phyloP scores from a whole-genome alignment of 768 basidiomycete species.

The Tulasnella sp. region DNA sequence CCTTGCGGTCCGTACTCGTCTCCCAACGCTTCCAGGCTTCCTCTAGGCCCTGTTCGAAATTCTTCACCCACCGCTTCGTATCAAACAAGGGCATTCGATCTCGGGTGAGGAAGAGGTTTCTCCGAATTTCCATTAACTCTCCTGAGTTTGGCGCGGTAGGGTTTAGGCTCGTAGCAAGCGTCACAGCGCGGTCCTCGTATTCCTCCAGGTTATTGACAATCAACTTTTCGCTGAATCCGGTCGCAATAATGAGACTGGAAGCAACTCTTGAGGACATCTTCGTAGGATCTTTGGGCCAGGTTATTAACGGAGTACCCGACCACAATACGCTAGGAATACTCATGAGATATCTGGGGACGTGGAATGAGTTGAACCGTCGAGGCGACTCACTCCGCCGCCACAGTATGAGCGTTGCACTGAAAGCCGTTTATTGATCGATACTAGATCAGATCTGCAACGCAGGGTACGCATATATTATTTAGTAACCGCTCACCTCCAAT shows the following conservation, averaged over 20 bases:
- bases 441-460: no score
- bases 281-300: slow-evolving; percentile 35
- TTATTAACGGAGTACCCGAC: slow-evolving; percentile 41
- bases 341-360: background rate
- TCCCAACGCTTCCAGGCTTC: slow-evolving; percentile 41
- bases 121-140: slow-evolving; percentile 33
- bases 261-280: slow-evolving; percentile 44
- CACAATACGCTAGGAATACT: slow-evolving; percentile 34
- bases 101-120: slow-evolving; percentile 33
- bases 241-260: slow-evolving; percentile 38
- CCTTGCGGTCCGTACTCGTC: slow-evolving; percentile 17
- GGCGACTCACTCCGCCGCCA: slow-evolving; percentile 36
- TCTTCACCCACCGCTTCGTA: slow-evolving; percentile 36
- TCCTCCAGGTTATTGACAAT: slow-evolving; percentile 33
- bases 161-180: slow-evolving; percentile 29
- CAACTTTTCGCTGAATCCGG: slow-evolving; percentile 39
- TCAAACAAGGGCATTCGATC: slow-evolving; percentile 39
- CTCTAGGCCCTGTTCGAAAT: slow-evolving; percentile 36
- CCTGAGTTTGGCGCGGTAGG: slow-evolving; percentile 22
- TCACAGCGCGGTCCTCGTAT: slow-evolving; percentile 38
- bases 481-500: slow-evolving; percentile 30
- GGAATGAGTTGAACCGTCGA: background rate
- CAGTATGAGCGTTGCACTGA: slow-evolving; percentile 45
- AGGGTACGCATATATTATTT: background rate
- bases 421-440: background rate